A percentile compares a stretch with the other conserved stretches of the same genome.
phyloP scores from a whole-genome alignment of 495 filamentous ascomycete genomes.

The Schizothecium vesticola region DNA sequence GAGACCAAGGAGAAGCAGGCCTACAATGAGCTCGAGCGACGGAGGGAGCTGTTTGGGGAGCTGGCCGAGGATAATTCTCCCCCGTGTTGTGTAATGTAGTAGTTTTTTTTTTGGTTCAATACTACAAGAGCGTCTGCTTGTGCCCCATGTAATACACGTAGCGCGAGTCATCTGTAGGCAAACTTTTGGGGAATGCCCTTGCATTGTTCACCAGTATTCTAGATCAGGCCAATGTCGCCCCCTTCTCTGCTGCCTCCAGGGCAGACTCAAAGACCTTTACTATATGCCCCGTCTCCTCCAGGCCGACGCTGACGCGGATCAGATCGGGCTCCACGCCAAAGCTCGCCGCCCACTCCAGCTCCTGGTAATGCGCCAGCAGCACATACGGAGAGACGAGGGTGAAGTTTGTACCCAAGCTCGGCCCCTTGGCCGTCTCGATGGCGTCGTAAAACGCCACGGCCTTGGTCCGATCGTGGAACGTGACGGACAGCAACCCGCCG shows the following conservation, averaged over 20 bases:
- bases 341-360: constrained; percentile 80
- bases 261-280: constrained; percentile 43
- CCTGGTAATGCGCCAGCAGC: constrained; percentile 83
- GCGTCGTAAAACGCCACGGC: constrained; percentile 80
- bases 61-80: constrained; percentile 37
- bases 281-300: constrained; percentile 71
- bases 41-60: constrained; percentile 49
- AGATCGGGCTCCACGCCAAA: constrained; percentile 75
- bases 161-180: background rate
- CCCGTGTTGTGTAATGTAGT: constrained; percentile 40
- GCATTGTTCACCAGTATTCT: background rate
- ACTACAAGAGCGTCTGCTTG: background rate
- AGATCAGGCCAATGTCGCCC: background rate
- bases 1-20: constrained; percentile 61
- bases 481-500: constrained; percentile 81
- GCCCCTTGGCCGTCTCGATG: constrained; percentile 84
- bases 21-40: constrained; percentile 50
- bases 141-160: background rate
- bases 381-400: constrained; percentile 87
- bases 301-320: constrained; percentile 81
- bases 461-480: constrained; percentile 63
- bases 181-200: background rate
- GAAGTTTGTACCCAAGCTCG: constrained; percentile 95
- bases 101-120: background rate
- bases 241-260: constrained; percentile 41